These are phyloP conservation scores for Hymenoscyphus scutula DNA, from an alignment of 2,329 filamentous ascomycete genomes.

Conservation along the genomic window DNA sequence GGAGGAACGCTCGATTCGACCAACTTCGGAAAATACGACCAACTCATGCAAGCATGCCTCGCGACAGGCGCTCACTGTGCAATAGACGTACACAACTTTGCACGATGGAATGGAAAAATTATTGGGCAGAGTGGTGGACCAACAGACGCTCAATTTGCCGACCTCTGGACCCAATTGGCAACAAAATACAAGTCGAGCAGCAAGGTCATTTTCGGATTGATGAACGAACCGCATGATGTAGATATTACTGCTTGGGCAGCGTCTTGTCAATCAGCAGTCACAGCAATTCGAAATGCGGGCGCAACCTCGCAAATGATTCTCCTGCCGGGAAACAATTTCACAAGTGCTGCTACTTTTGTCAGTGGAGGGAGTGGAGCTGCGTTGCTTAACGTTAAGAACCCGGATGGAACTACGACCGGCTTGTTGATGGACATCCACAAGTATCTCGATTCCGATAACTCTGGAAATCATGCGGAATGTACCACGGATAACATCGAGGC, in stretches of 20 bases:
- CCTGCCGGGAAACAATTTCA: slow-evolving; percentile 60
- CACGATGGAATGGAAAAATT: slow-evolving; percentile 58
- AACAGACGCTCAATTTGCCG: slow-evolving; percentile 54
- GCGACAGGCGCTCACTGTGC: slow-evolving; percentile 56
- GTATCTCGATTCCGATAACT: slow-evolving; percentile 59
- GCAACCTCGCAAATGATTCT: slow-evolving; percentile 62
- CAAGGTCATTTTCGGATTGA: slow-evolving; percentile 61
- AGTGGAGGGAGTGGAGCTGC: slow-evolving; percentile 49
- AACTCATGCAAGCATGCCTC: slow-evolving; percentile 55
- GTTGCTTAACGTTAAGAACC: slow-evolving; percentile 54
- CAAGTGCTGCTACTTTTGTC: slow-evolving; percentile 49
- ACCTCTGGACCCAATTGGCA: slow-evolving; percentile 58
- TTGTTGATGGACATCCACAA: slow-evolving; percentile 59
- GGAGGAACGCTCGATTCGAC: slow-evolving; percentile 48
- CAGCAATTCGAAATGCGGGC: slow-evolving; percentile 60
- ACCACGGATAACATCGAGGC: slow-evolving; percentile 50
- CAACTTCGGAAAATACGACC: slow-evolving; percentile 53
- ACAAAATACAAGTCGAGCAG: slow-evolving; percentile 50
- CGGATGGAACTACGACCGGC: slow-evolving; percentile 52
- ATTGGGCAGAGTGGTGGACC: slow-evolving; percentile 61
- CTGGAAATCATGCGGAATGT: slow-evolving; percentile 51
- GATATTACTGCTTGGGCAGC: slow-evolving; percentile 53
- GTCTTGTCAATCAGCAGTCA: slow-evolving; percentile 60
- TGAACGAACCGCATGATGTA: slow-evolving; percentile 55
- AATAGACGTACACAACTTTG: slow-evolving; percentile 58